Evolutionary conservation across 805 yeast genomes (phyloP).

Genomic region (Priceomyces haplophilus): DNA sequence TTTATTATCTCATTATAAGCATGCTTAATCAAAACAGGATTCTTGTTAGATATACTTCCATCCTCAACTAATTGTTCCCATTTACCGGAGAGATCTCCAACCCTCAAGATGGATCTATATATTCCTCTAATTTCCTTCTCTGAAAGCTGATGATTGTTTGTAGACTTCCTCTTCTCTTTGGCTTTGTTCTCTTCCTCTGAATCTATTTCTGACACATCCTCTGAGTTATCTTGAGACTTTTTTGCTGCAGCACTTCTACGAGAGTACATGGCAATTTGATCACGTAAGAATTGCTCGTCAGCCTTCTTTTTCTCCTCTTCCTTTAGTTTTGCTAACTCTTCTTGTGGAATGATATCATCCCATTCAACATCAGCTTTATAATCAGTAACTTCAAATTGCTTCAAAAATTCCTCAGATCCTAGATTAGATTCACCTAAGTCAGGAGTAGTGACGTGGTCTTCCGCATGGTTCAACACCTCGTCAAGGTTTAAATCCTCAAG

Average conservation of each 20-base stretch:
- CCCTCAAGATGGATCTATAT: constrained; percentile 75
- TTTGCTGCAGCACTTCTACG: constrained; percentile 75
- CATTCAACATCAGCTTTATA: constrained; percentile 97
- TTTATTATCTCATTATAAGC: constrained; percentile 71
- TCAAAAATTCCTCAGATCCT: constrained; percentile 96
- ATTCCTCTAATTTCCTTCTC: constrained; percentile 86
- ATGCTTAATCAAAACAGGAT: constrained; percentile 71
- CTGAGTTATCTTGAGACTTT: constrained; percentile 43
- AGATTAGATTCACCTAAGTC: constrained; percentile 95
- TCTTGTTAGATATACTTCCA: constrained; percentile 82
- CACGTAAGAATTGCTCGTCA: constrained; percentile 83
- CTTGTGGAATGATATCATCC: constrained; percentile 98
- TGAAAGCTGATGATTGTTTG: constrained; percentile 51
- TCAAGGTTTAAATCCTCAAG: constrained; percentile 93
- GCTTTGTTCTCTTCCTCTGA: constrained; percentile 39
- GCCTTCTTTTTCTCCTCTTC: constrained; percentile 84
- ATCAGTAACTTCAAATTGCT: constrained; percentile 97
- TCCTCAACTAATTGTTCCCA: constrained; percentile 89
- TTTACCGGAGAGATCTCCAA: constrained; percentile 72
- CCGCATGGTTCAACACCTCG: constrained; percentile 94
- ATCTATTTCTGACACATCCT: constrained; percentile 36
- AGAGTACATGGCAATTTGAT: constrained; percentile 83
- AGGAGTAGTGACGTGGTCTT: constrained; percentile 94
- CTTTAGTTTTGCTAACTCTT: constrained; percentile 81
- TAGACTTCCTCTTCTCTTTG: constrained; percentile 33